Evolutionary conservation across 1,284 basidiomycete genomes (phyloP), one percentile per base, ranked within the genome.

Genomic region (Cerioporus squamosus): DNA sequence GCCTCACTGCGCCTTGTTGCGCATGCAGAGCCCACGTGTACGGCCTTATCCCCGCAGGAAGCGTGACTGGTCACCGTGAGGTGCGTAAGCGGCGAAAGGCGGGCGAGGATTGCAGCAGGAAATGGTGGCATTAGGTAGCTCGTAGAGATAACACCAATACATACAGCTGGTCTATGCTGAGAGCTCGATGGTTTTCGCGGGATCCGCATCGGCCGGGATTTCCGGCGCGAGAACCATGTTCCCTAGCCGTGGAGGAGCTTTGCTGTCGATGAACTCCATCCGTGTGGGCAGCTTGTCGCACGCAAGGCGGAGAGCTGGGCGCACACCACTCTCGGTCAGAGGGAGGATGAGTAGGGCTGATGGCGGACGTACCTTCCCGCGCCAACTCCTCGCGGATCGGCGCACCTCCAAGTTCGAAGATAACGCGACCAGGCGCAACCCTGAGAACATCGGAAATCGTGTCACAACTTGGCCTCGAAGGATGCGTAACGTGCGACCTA

Each of bases 371-470:
- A 96, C 95, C 93, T 72, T 97, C 94, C 68, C 92, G 86, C 20
- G 97, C 97, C 49, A 98, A 83, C 72, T 98, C 95, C 68, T 95
- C 92, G 65, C 95, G 88, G 60, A 99, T 90, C 10, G 92, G 93
- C 5, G 83, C 84, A 5, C 97, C 97, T 0, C 95, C 95, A 66
- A 99, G 89, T 73, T 99, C 97, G 65, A 99, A 94, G 22, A 99
- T 85, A 8, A 98, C 95, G 45, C 93, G 88, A 5, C 96, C 96
- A n/a, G 88, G 91, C 6, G 92, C 88, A 1, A 95, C 95, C 55
- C 95, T 95, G 68, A 17, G 49, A 7, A 20, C 8, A 51, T 55
- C 15, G 42, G 23, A 5, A 56, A 6, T 17, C 5, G 47, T 8
- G 26, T 29, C 38, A 49, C 40, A 64, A 36, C 55, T 4, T 40